These are phyloP conservation scores for Carallia pectinifolia DNA, from an alignment of 345 rosid species.

Conservation along the genomic window DNA sequence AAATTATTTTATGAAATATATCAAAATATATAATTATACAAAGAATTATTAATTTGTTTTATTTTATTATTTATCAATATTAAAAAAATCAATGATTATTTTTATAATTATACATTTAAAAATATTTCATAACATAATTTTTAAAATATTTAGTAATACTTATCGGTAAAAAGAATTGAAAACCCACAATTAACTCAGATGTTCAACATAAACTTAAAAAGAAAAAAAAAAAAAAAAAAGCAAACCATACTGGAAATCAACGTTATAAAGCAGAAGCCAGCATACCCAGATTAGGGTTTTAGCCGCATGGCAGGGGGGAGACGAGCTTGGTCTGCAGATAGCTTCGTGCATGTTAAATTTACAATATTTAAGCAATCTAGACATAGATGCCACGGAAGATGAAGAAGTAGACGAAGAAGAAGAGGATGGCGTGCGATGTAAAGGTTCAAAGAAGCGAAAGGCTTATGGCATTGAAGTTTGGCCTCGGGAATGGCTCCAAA, in stretches of 20 bases:
- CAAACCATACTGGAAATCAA: slow-evolving; percentile 16
- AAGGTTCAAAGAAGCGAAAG: slow-evolving; percentile 8
- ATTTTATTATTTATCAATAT: too few species aligned
- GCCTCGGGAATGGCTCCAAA: slow-evolving; percentile 11
- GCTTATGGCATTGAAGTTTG: not conserved
- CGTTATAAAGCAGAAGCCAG: slow-evolving; percentile 5
- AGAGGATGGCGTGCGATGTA: not conserved
- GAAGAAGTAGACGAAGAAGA: not conserved
- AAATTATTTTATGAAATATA: too few species aligned
- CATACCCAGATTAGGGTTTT: slow-evolving; percentile 51
- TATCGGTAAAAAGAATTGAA: slow-evolving; percentile 2
- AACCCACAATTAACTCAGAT: slow-evolving; percentile 1
- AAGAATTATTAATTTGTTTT: too few species aligned
- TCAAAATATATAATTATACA: too few species aligned
- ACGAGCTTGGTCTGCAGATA: slow-evolving; percentile 23
- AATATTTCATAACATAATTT: too few species aligned
- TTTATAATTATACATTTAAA: too few species aligned
- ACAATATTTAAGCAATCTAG: slow-evolving; percentile 49
- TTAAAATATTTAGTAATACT: too few species aligned
- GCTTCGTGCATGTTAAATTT: slow-evolving; percentile 34
- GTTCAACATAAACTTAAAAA: slow-evolving; percentile 7
- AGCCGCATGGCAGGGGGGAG: slow-evolving; percentile 27
- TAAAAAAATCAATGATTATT: too few species aligned
- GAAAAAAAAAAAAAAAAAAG: slow-evolving; percentile 4
- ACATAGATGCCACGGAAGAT: slow-evolving; percentile 58